Evolutionary conservation across 106 monocot genomes (phyloP), one percentile per base, ranked within the genome.

Genomic region (Apostasia shenzhenica): DNA sequence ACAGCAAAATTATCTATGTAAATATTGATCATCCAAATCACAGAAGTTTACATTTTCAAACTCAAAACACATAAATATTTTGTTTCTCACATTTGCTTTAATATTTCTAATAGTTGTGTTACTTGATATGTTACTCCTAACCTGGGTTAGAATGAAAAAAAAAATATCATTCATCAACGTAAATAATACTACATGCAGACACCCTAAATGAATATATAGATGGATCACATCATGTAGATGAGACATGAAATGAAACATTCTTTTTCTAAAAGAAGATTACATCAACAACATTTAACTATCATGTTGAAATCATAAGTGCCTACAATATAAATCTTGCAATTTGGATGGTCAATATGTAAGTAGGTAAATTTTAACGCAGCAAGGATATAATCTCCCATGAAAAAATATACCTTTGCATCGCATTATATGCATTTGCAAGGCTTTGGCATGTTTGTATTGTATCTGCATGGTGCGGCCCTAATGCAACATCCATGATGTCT

Each of bases 371-470:
- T 43, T n/a, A 37, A 45, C 44, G 64, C 7, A 10, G 64, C 64
- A 65, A 46, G 26, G 37, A 46, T 65, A 48, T n/a, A 7, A 26
- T 2, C 45, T 65, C 3, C 2, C 0, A 2, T 14, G 64, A 26
- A 48, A 58, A 14, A 14, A 47, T 58, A 52, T 78, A 99, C 97
- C 87, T 89, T 79, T 81, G 73, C 86, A 92, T 87, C 48, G 89
- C 75, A 61, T 71, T 84, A 72, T 90, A 99, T 14, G 97, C 97
- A 83, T 92, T 92, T 3, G 92, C 92, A 71, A 99, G 89, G 72
- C 86, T 92, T 77, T 92, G 97, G 69, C 86, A 90, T 14, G 89
- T 76, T 56, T 85, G 81, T 44, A 99, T 92, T 10, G 97, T 70
- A 85, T 99, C 97, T 6, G 79, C 68, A 73, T 99, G 92, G 56